Percentiles rank a stretch among this genome's conserved stretches.
Evolutionary conservation across 331 rosid species (phyloP).

Genomic region (Quercus tomentella): DNA sequence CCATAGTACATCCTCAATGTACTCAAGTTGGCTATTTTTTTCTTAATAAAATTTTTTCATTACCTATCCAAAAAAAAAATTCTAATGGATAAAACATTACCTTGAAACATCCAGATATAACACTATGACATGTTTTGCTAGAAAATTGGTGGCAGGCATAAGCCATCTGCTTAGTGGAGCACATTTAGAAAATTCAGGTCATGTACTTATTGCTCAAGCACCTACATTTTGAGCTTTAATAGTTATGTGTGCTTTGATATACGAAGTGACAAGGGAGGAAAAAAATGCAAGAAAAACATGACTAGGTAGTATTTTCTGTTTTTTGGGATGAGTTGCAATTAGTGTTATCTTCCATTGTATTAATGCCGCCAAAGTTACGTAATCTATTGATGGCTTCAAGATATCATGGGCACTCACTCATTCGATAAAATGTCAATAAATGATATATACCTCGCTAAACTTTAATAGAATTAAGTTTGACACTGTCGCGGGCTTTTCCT

Average conservation of each 20-base stretch:
- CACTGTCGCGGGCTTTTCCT: slow-evolving; percentile 65
- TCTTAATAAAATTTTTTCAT: too few species aligned
- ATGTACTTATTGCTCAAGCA: background rate
- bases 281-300: background rate
- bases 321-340: background rate
- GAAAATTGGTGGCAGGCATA: background rate
- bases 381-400: background rate
- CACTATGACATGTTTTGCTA: background rate
- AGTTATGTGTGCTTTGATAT: background rate
- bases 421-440: background rate
- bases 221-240: background rate
- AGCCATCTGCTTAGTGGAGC: background rate
- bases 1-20: too few species aligned
- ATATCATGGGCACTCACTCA: background rate
- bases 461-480: slow-evolving; percentile 78
- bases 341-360: background rate
- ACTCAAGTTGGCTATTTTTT: too few species aligned
- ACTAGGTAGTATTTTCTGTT: background rate
- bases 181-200: background rate
- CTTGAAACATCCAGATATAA: background rate
- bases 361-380: background rate
- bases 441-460: slow-evolving; percentile 65
- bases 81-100: background rate
- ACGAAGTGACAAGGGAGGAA: background rate
- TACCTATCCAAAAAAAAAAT: too few species aligned